Base-by-base conservation (phyloP, 768 basidiomycete genomes). In the Boletus speciosus region DNA sequence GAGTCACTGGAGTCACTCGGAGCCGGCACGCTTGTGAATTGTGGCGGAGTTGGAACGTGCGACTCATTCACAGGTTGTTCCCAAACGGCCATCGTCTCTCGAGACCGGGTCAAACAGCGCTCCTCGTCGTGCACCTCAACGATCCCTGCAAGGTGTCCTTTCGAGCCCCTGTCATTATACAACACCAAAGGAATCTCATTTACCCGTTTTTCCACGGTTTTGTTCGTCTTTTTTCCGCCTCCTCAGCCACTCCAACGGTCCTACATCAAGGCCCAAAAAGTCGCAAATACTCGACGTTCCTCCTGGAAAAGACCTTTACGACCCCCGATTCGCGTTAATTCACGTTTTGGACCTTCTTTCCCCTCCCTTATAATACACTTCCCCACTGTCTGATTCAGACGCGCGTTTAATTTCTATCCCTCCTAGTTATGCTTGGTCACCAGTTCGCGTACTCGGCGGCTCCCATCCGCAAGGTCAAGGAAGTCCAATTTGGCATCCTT, bases 401-500 rank as follows among this genome's bases (percentile, higher is more conserved):
- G 59, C 69, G 62, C 59, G 31, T 56, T 56, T 45, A 37, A 23
- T 19, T 29, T 38, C 31, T 44, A 49, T 49, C 49, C 12, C 25
- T 39, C 19, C 32, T 34, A 67, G 74, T 50, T 74, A 92, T 93
- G 90, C 79, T 91, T 52, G 90, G 90, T 61, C 90, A 92, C 75
- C 88, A 89, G 73, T 93, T 93, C 66, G 90, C 94, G 57, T 90
- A 82, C 73, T 97, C 95, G 27, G 86, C 91, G 66, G 95, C 94
- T 50, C 96, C 96, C 31, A 82, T 96, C 73, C 88, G 91, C 75
- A 93, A 92, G 75, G 91, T 98, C 65, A 90, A 86, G 78, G 95
- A 98, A 76, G 95, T 98, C 58, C 95, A 98, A 73, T 98, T 98
- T 79, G 94, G 96, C 65, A 93, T 99, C 64, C 86, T 99, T 64